Base-by-base conservation (phyloP, 2,329 filamentous ascomycete species). In the Rutstroemia sp. region DNA sequence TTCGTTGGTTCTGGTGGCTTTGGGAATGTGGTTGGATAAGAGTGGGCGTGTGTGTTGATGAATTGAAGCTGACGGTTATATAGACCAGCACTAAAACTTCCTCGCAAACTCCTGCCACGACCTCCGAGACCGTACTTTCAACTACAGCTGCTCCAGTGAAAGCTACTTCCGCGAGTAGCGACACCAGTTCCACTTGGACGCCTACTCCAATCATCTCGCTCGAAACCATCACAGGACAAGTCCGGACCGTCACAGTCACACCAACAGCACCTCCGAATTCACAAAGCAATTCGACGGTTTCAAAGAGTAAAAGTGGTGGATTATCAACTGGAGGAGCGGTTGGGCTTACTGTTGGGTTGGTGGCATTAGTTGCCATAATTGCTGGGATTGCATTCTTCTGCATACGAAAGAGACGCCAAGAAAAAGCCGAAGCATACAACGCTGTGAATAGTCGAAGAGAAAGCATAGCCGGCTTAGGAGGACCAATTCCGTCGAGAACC, bases 141-240 rank as follows among this genome's bases (percentile, higher is more conserved):
- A 42, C 58, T 2, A 57, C 55, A 23, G 7, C 56, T 8, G 42
- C 45, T 2, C 50, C 51, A 10, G 47, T 54, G 16, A 42, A 45
- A n/a, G 23, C 58, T 10, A 57, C 55, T 9, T 48, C 56, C 14
- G 48, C 52, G 5, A 37, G 18, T 18, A 62, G 61, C 18, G 65
- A 60, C 44, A 62, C 58, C 42, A 64, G 61, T 48, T 61, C 65
- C 16, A 65, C 64, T n/a, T 70, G 66, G 69, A 65, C 70, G 19
- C 64, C 71, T 19, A 70, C 69, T 9, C 73, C 71, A 8, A 68
- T 67, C 18, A 63, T 65, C 12, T 72, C 71, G 7, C 64, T 81
- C 2, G 71, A 77, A 63, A 85, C 82, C 0, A 74, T 85, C 9
- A 85, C 80, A 9, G 80, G 81, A 18, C 75, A 71, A 5, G 71